These are phyloP conservation scores for Dactylella cylindrospora DNA, from an alignment of 2,329 filamentous ascomycete species.

Conservation along the genomic window DNA sequence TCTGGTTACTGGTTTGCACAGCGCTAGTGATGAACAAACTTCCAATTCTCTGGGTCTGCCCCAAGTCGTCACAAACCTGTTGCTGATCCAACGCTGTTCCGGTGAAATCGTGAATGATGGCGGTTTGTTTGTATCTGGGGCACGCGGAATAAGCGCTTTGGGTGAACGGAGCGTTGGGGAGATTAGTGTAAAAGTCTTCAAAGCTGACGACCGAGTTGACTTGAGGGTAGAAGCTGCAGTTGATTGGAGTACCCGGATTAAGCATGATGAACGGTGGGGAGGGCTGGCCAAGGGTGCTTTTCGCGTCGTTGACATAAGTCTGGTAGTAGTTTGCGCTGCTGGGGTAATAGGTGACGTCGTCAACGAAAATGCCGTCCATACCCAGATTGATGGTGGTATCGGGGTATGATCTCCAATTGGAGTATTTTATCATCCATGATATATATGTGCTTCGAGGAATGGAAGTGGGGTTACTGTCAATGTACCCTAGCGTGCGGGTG, in stretches of 20 bases:
- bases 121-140: constrained; percentile 18
- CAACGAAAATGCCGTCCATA: constrained; percentile 28
- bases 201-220: constrained; percentile 22
- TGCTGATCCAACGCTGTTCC: constrained; percentile 20
- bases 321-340: constrained; percentile 8
- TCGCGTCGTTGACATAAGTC: constrained; percentile 18
- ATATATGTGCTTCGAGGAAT: constrained; percentile 10
- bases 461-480: constrained; percentile 17
- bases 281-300: background rate
- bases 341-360: constrained; percentile 13
- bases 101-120: constrained; percentile 36
- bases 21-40: constrained; percentile 22
- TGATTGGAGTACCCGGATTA: constrained; percentile 29
- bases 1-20: constrained; percentile 4
- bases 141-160: constrained; percentile 19
- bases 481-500: constrained; percentile 17
- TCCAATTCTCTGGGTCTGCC: constrained; percentile 9
- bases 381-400: constrained; percentile 11
- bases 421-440: constrained; percentile 18
- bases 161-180: constrained; percentile 6
- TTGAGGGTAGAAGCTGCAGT: constrained; percentile 19
- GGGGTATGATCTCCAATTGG: constrained; percentile 20
- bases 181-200: constrained; percentile 22
- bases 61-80: constrained; percentile 32
- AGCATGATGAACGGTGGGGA: constrained; percentile 30